Evolutionary conservation across 1,284 basidiomycete species (phyloP).

Genomic region (Cystobasidium pallidum): DNA sequence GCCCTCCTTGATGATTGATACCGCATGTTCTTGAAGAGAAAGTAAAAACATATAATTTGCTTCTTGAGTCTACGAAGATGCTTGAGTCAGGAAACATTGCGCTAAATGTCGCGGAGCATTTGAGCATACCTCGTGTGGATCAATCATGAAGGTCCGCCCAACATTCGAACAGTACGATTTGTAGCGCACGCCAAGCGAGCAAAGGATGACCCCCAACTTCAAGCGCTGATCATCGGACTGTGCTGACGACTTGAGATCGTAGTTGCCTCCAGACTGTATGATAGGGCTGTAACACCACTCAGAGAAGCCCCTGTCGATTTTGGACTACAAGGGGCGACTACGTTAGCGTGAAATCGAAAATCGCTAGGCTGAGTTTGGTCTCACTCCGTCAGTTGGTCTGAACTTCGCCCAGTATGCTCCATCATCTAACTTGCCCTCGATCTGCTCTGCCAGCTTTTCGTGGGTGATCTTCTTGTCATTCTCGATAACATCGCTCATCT

Average conservation of each 20-base stretch:
- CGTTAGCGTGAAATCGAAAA: neutral
- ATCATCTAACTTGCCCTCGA: conserved; percentile 82
- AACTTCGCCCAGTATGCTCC: conserved; percentile 66
- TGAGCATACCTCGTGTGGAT: conserved; percentile 75
- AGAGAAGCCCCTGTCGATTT: conserved; percentile 83
- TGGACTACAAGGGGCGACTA: conserved; percentile 2
- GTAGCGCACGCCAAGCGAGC: conserved; percentile 87
- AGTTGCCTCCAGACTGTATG: conserved; percentile 88
- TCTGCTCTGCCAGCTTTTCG: conserved; percentile 77
- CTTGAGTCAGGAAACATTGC: neutral
- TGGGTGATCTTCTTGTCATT: conserved; percentile 87
- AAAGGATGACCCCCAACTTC: conserved; percentile 85
- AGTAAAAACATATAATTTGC: conserved; percentile 77
- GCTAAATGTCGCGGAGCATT: neutral
- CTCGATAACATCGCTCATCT: conserved; percentile 88
- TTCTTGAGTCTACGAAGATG: conserved; percentile 74
- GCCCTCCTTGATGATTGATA: conserved; percentile 80
- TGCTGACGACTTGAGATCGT: conserved; percentile 84
- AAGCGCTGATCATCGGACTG: conserved; percentile 82
- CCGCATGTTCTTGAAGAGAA: conserved; percentile 75
- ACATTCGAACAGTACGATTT: conserved; percentile 91
- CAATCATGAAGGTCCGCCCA: conserved; percentile 90
- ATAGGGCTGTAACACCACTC: conserved; percentile 96
- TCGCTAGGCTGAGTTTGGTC: conserved; percentile 2
- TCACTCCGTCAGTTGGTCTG: conserved; percentile 60